phyloP scores from a whole-genome alignment of 2,329 filamentous ascomycete species.

The Rhinocladiella similis region DNA sequence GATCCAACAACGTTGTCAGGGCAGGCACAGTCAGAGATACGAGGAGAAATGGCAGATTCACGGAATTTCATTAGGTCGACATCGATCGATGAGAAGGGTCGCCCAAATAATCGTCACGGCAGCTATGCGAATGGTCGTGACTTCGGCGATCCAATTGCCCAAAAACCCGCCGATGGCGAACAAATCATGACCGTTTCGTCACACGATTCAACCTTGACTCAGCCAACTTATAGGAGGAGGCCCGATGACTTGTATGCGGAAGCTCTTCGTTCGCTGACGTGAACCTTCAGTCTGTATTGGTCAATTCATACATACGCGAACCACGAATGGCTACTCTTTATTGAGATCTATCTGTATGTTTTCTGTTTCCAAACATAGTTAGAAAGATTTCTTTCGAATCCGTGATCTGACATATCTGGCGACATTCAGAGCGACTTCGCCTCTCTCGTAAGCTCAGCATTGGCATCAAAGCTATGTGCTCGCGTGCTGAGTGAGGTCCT shows the following conservation, averaged over 20 bases:
- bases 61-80: neutral
- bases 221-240: conserved; percentile 3
- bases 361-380: too few species aligned
- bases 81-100: neutral
- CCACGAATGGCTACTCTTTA: too few species aligned
- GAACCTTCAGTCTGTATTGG: conserved; percentile 44
- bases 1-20: conserved; percentile 8
- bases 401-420: too few species aligned
- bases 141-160: too few species aligned
- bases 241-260: conserved; percentile 18
- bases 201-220: neutral
- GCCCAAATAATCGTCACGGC: neutral
- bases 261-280: conserved; percentile 60
- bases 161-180: neutral
- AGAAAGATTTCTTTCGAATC: too few species aligned
- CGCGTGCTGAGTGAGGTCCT: too few species aligned
- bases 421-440: too few species aligned
- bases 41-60: neutral
- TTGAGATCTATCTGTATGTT: too few species aligned
- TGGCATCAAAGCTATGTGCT: too few species aligned
- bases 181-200: neutral
- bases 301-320: too few species aligned
- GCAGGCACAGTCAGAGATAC: conserved; percentile 6
- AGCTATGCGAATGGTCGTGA: neutral
- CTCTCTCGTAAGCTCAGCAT: too few species aligned